Evolutionary conservation across 2,329 filamentous ascomycete genomes (phyloP).

Genomic region (Tympanopsis confertula): DNA sequence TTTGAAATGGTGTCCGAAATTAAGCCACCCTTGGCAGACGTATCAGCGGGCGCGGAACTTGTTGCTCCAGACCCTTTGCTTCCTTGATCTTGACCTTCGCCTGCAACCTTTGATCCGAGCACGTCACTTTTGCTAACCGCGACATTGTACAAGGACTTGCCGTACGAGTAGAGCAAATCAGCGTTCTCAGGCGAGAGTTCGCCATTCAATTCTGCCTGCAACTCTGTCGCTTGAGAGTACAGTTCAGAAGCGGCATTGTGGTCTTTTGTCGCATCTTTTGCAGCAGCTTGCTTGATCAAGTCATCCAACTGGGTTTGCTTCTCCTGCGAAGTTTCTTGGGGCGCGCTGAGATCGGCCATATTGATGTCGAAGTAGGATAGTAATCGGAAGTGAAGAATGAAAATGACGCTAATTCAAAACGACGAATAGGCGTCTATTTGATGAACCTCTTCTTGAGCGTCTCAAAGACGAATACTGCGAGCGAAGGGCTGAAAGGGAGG

Average conservation of each 20-base stretch:
- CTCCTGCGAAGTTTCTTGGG: slow-evolving; percentile 13
- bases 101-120: slow-evolving; percentile 47
- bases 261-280: slow-evolving; percentile 53
- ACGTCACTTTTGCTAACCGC: slow-evolving; percentile 54
- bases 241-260: slow-evolving; percentile 48
- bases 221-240: slow-evolving; percentile 49
- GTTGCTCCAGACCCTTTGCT: slow-evolving; percentile 20
- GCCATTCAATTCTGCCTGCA: slow-evolving; percentile 50
- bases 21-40: not conserved
- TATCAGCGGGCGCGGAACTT: not conserved
- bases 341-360: no score
- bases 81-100: slow-evolving; percentile 33
- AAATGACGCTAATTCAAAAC: no score
- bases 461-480: no score
- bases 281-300: slow-evolving; percentile 42
- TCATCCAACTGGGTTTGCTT: slow-evolving; percentile 31
- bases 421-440: no score
- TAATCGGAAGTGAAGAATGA: no score
- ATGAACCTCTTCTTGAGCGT: no score
- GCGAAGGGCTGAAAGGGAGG: no score
- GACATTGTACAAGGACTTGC: slow-evolving; percentile 53
- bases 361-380: no score
- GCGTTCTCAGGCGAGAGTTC: slow-evolving; percentile 53
- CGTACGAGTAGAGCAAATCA: slow-evolving; percentile 52
- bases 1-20: not conserved